Conservation (phyloP, 257 asterid genomes). For the Salvia miltiorrhiza region DNA sequence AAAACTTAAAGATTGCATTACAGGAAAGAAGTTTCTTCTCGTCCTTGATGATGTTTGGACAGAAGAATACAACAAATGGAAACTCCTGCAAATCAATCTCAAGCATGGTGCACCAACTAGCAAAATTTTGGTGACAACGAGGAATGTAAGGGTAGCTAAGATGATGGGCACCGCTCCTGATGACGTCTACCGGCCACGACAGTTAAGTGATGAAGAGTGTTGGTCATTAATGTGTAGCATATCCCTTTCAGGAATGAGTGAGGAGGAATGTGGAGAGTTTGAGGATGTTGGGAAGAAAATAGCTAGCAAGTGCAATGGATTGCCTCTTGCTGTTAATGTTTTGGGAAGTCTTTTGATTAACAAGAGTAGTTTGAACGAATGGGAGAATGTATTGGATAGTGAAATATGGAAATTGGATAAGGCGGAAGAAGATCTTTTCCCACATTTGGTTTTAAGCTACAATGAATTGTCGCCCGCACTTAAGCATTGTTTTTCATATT, state of each 20-base stretch:
- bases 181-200: too few species aligned
- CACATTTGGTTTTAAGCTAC: not conserved
- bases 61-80: constrained; percentile 1
- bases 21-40: not conserved
- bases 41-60: constrained; percentile 21
- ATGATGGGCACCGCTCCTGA: too few species aligned
- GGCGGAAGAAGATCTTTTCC: not conserved
- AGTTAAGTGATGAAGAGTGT: too few species aligned
- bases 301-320: not conserved
- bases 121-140: too few species aligned
- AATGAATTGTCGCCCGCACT: not conserved
- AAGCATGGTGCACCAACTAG: not conserved
- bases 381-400: not conserved
- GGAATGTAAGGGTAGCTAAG: too few species aligned
- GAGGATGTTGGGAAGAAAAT: not conserved
- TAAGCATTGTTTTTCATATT: not conserved
- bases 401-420: not conserved
- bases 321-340: not conserved
- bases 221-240: too few species aligned
- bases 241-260: too few species aligned
- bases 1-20: not conserved
- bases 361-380: not conserved
- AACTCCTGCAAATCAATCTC: not conserved
- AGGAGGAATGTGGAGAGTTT: not conserved
- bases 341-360: not conserved